Percentiles rank a stretch among this genome's conserved stretches.
These are phyloP conservation scores for Moesziomyces sp. DNA, from an alignment of 1,284 basidiomycete genomes.

Conservation along the genomic window DNA sequence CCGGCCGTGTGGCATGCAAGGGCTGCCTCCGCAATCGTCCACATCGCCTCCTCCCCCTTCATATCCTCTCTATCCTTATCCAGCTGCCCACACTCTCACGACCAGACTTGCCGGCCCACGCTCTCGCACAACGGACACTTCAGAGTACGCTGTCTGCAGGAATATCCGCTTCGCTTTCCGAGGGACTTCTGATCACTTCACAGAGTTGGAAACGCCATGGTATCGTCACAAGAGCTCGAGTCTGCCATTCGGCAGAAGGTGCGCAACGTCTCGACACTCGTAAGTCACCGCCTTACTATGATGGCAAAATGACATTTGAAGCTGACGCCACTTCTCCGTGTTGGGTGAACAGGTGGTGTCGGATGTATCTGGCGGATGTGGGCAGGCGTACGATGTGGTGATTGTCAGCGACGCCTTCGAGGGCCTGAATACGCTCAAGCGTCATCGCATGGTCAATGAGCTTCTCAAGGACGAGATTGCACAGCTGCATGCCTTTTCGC, in stretches of 20 bases:
- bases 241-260: slow-evolving; percentile 63
- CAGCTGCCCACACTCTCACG: too few relatives aligned
- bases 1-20: too few relatives aligned
- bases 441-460: slow-evolving; percentile 68
- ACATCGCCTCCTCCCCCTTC: too few relatives aligned
- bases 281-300: slow-evolving; percentile 11
- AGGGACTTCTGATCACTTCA: too few relatives aligned
- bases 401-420: slow-evolving; percentile 64
- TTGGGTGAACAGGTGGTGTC: slow-evolving; percentile 52
- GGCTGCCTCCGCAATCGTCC: too few relatives aligned
- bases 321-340: too few relatives aligned
- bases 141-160: too few relatives aligned
- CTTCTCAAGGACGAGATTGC: slow-evolving; percentile 69
- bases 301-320: too few relatives aligned
- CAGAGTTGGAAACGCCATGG: slow-evolving; percentile 32
- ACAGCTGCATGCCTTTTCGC: slow-evolving; percentile 69
- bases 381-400: slow-evolving; percentile 66
- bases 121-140: too few relatives aligned
- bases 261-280: slow-evolving; percentile 54
- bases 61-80: too few relatives aligned
- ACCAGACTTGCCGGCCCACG: too few relatives aligned
- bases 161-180: too few relatives aligned
- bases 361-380: slow-evolving; percentile 67
- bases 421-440: slow-evolving; percentile 63
- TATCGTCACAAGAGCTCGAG: slow-evolving; percentile 64